Evolutionary conservation across 805 yeast genomes (phyloP).

Genomic region (Nakazawaea laoshanensis): DNA sequence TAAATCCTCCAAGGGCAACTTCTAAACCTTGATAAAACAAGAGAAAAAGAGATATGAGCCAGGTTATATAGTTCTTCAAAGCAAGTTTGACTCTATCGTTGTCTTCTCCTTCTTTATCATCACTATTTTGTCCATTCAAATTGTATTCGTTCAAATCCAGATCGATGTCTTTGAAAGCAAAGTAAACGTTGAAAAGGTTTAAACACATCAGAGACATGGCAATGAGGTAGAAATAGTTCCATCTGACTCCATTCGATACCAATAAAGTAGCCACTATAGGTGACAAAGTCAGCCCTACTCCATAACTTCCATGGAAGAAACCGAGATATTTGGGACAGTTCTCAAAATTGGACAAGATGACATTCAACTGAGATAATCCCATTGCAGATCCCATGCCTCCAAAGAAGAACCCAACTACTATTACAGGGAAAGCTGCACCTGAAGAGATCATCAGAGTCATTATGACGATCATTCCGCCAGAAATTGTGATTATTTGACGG

Average conservation of each 20-base stretch:
- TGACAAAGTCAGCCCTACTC: conserved; percentile 14
- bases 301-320: conserved; percentile 19
- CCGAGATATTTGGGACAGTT: conserved; percentile 17
- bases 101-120: conserved; percentile 6
- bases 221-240: conserved; percentile 28
- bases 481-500: conserved; percentile 14
- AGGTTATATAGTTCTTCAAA: conserved; percentile 13
- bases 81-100: conserved; percentile 3
- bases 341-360: conserved; percentile 17
- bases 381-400: conserved; percentile 19
- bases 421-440: conserved; percentile 17
- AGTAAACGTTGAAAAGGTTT: conserved; percentile 18
- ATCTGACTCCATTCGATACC: conserved; percentile 44
- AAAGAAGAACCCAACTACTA: conserved; percentile 18
- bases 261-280: conserved; percentile 18
- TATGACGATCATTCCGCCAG: conserved; percentile 8
- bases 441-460: conserved; percentile 16
- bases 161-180: conserved; percentile 36
- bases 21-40: conserved; percentile 27
- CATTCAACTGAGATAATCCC: conserved; percentile 17
- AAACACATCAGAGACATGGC: conserved; percentile 20
- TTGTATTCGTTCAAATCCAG: conserved; percentile 19
- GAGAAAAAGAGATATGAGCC: conserved; percentile 24
- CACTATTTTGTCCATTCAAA: conserved; percentile 3
- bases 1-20: conserved; percentile 27